Conservation (phyloP, 2,329 filamentous ascomycete species). For the Xylariales sp. region DNA sequence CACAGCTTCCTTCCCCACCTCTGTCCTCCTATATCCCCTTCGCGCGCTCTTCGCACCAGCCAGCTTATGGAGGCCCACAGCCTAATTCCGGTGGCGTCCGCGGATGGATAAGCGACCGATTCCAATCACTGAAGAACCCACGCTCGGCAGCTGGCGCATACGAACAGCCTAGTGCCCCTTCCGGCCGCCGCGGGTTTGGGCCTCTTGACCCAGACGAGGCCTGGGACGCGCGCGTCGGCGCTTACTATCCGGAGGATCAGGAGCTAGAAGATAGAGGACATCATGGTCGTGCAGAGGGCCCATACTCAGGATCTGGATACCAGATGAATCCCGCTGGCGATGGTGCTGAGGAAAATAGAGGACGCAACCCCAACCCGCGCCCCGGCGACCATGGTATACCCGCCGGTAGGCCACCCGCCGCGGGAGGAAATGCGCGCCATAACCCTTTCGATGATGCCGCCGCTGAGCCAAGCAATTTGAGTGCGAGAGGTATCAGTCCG, state of each 20-base stretch:
- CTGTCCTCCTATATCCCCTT: slow-evolving; percentile 79
- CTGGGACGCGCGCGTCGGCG: slow-evolving; percentile 79
- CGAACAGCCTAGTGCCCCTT: slow-evolving; percentile 62
- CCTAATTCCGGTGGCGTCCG: slow-evolving; percentile 71
- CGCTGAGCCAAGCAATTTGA: slow-evolving; percentile 70
- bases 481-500: slow-evolving; percentile 78
- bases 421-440: slow-evolving; percentile 51
- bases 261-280: slow-evolving; percentile 68
- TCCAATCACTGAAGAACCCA: slow-evolving; percentile 72
- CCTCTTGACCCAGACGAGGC: slow-evolving; percentile 84
- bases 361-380: slow-evolving; percentile 58
- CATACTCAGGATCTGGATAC: slow-evolving; percentile 55
- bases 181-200: slow-evolving; percentile 69
- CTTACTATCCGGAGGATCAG: slow-evolving; percentile 68
- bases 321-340: slow-evolving; percentile 58
- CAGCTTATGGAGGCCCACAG: slow-evolving; percentile 62
- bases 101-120: slow-evolving; percentile 77
- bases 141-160: slow-evolving; percentile 78
- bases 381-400: slow-evolving; percentile 48
- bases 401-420: slow-evolving; percentile 52
- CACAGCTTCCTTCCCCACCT: slow-evolving; percentile 75
- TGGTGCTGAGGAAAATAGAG: slow-evolving; percentile 52
- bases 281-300: not conserved
- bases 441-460: slow-evolving; percentile 79
- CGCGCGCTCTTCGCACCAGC: slow-evolving; percentile 57